Conservation (phyloP, 805 yeast species). For the Saccharomycopsis selenospora region DNA sequence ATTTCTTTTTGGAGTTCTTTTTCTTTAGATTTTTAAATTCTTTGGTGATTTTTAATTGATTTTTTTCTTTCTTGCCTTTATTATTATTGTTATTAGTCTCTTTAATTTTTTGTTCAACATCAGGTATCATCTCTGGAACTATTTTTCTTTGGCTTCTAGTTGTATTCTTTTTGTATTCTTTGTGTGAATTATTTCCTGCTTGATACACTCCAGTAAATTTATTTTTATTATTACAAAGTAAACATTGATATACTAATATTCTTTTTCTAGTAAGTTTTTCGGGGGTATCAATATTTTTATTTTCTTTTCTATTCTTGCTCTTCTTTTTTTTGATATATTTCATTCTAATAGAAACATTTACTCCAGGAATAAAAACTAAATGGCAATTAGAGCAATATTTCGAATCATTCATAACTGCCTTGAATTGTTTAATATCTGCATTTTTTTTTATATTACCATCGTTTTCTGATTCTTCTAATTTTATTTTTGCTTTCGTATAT, state of each 20-base stretch:
- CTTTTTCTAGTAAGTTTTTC: background rate
- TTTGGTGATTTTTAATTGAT: background rate
- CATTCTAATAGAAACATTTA: slow-evolving; percentile 10
- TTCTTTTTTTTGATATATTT: slow-evolving; percentile 1
- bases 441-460: background rate
- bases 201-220: slow-evolving; percentile 7
- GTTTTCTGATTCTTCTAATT: background rate
- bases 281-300: background rate
- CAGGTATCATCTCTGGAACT: background rate
- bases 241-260: slow-evolving; percentile 10
- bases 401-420: background rate
- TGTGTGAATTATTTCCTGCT: background rate
- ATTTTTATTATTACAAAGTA: background rate
- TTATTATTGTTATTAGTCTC: background rate
- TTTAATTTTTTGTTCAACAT: background rate
- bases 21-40: background rate
- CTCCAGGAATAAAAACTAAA: slow-evolving; percentile 13
- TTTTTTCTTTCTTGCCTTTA: background rate
- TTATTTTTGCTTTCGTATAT: background rate
- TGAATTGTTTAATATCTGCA: background rate
- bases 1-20: background rate
- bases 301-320: background rate
- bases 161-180: background rate
- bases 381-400: slow-evolving; percentile 10
- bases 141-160: background rate